Base-by-base conservation (phyloP, 2,329 filamentous ascomycete genomes). In the Aspergillus sp. region DNA sequence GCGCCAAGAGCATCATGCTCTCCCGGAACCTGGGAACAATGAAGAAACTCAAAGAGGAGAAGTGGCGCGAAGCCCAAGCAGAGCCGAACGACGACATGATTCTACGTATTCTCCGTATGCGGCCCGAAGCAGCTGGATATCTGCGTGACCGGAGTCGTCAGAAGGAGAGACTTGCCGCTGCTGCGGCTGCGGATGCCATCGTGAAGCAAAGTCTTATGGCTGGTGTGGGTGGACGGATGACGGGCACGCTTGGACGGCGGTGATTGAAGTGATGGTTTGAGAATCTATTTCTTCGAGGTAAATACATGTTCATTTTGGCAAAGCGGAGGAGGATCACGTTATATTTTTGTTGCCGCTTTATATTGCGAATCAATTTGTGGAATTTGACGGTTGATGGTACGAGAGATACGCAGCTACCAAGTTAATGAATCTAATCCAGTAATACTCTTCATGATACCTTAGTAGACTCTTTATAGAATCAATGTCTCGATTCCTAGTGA, bases 11-110 rank as follows among this genome's bases (percentile, higher is more conserved):
- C 55, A 94, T 98, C 68, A 90, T 98, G 87, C 84, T 95, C 71
- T 89, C 83, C 59, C 84, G 91, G 49, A 98, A 97, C 65, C 72
- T 98, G 46, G 93, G 93, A 41, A 97, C 93, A 6, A 97, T 98
- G 90, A 85, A 84, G 59, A 88, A 91, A 64, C 90, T 88, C 37
- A 97, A 97, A 70, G 90, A 95, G 66, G 91, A 95, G 70, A 96
- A 95, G 74, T 80, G 93, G 54, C 90, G 90, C 59, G 91, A 97
- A 66, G 89, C 90, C 1, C 93, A 98, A 65, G 91, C 93, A 1
- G 93, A 97, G 65, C 91, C 93, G 1, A 95, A 86, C 65, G 93
- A 98, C 67, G 93, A 98, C 65, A 97, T 97, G 87, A 97, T 98
- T 56, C 70, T 98, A 60, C 80, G 93, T 17, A 98, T 98, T 55